Conservation (phyloP, 2,329 filamentous ascomycete genomes). For the Graphilbum fragrans region DNA sequence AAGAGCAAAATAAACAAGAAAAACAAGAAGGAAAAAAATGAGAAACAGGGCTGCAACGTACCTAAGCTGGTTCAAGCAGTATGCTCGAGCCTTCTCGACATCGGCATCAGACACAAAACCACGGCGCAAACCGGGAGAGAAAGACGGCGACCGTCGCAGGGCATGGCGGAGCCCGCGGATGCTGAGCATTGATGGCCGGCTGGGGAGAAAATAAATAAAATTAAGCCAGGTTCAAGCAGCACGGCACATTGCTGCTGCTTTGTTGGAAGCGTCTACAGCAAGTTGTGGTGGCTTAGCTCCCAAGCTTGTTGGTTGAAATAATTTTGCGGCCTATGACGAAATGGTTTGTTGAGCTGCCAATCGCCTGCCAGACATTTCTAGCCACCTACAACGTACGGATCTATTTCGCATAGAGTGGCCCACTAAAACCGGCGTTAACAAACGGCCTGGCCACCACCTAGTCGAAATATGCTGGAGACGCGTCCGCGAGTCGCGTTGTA, state of each 20-base stretch:
- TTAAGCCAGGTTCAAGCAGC: neutral
- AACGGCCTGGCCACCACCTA: no score
- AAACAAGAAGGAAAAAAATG: no score
- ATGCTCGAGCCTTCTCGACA: slow-evolving; percentile 37
- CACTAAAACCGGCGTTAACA: no score
- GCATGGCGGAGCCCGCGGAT: slow-evolving; percentile 22
- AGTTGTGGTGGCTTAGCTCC: no score
- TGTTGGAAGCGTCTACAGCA: neutral
- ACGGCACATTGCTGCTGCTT: neutral
- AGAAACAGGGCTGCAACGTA: slow-evolving; percentile 13
- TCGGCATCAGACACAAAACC: slow-evolving; percentile 38
- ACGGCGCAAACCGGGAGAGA: slow-evolving; percentile 15
- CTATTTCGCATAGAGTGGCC: no score
- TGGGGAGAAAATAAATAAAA: neutral
- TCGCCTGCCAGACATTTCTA: no score
- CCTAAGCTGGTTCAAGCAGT: slow-evolving; percentile 42
- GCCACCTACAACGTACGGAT: no score
- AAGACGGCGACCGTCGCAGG: slow-evolving; percentile 19
- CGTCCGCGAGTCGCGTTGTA: no score
- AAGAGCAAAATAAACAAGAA: slow-evolving; percentile 1
- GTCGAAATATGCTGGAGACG: no score
- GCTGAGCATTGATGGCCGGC: slow-evolving; percentile 23
- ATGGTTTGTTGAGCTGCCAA: no score
- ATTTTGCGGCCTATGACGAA: no score
- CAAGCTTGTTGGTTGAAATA: no score